A percentile compares a stretch with the other conserved stretches of the same genome.
Evolutionary conservation across 163 green algal species (phyloP).

Genomic region (Chlamydomonas reinhardtii): DNA sequence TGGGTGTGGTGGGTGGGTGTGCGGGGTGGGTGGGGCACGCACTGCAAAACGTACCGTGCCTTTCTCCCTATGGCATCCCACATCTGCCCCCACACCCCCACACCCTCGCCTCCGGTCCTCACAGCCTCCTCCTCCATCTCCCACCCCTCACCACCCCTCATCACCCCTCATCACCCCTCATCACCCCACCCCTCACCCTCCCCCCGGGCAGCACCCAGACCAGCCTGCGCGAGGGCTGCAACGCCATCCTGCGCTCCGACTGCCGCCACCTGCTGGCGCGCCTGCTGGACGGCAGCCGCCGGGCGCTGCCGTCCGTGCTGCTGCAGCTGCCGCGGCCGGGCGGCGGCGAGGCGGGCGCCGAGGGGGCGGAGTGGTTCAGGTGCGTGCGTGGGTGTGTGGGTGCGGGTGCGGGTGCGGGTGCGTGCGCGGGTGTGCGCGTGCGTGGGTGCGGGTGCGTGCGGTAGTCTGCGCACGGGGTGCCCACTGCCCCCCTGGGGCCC

Average conservation of each 20-base stretch:
- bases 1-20: not conserved
- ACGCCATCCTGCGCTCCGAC: conserved; percentile 84
- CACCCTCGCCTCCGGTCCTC: too few species aligned
- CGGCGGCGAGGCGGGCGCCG: not conserved
- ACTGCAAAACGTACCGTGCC: too few species aligned
- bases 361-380: conserved; percentile 34
- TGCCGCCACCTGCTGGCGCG: conserved; percentile 64
- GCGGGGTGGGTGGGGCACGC: not conserved
- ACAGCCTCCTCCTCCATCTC: not conserved
- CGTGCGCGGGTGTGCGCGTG: too few species aligned
- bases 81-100: too few species aligned
- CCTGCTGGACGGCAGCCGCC: conserved; percentile 52
- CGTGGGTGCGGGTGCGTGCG: too few species aligned
- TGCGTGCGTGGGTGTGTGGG: not conserved
- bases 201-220: conserved; percentile 69
- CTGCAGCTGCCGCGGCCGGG: not conserved
- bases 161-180: not conserved
- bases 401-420: too few species aligned
- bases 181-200: not conserved
- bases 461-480: too few species aligned
- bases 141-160: not conserved
- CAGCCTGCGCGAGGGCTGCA: conserved; percentile 90
- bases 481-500: too few species aligned
- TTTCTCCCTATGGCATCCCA: too few species aligned
- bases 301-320: conserved; percentile 12